Evolutionary conservation across 2,329 filamentous ascomycete species (phyloP), one percentile per base, ranked within the genome.

Genomic region (Xylariaceae sp.): DNA sequence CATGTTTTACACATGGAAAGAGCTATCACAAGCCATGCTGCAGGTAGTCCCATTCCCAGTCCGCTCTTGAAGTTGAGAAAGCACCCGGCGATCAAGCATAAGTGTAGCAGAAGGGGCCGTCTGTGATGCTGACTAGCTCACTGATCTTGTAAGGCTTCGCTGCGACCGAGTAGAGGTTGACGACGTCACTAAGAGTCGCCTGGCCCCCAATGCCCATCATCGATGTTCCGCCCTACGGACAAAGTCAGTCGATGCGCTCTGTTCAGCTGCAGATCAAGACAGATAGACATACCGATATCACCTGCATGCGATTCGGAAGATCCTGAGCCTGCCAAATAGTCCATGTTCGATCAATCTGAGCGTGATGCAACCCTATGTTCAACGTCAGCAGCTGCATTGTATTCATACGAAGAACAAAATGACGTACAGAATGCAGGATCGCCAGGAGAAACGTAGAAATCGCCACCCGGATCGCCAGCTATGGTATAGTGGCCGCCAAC

Each of bases 401-500:
- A 36, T 10, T 36, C 10, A 10, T 36, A 10, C 33, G 16, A 17
- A 51, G 7, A 34, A 36, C 2, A 11, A n/a, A 16, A 12, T 31
- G 10, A 47, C 54, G 4, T 47, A 59, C 55, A 56, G 48, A 60
- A 58, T 7, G 56, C 59, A 1, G 66, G 67, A 36, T 69, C 65
- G 7, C 60, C 62, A 18, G 63, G 60, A 9, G 66, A 69, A 14
- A 59, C 58, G 54, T 58, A 68, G 10, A 65, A 59, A 48, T 71
- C 68, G 6, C 63, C 57, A n/a, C 64, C 70, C 1, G 68, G 69
- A 33, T 72, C 69, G 18, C 70, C 70, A 2, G 67, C 66, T 1
- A 75, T 63, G 18, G 67, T 65, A 56, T 69, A 73, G 57, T 75
- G 73, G 1, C 71, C 72, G 0, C 63, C 71, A 3, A 65, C 64